Evolutionary conservation across 108 stramenopile genomes (phyloP).

Genomic region (Aurantiochytrium sp.): DNA sequence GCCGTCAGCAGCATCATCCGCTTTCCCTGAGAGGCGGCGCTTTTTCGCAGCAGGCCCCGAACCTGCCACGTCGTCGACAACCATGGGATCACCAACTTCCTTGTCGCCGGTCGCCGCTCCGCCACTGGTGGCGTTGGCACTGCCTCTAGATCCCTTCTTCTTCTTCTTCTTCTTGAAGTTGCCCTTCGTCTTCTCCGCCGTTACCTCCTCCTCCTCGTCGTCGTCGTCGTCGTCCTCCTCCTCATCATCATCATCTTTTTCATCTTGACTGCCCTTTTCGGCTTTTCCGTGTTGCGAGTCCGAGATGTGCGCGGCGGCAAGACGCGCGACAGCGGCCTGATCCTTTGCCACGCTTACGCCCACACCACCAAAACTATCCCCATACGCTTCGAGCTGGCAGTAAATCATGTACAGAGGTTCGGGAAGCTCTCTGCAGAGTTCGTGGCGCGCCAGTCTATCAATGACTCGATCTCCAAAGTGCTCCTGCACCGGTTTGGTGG

Average conservation of each 20-base stretch:
- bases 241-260: background rate
- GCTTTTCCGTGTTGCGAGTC: too few species aligned
- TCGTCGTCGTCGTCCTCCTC: background rate
- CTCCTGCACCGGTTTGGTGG: background rate
- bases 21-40: too few species aligned
- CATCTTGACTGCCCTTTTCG: too few species aligned
- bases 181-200: background rate
- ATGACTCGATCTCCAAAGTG: background rate
- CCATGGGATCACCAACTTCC: too few species aligned
- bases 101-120: too few species aligned
- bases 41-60: too few species aligned
- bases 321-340: background rate
- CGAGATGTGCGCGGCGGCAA: too few species aligned
- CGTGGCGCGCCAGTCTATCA: background rate
- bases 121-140: too few species aligned
- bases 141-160: background rate
- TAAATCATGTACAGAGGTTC: background rate
- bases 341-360: background rate
- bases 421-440: background rate
- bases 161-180: background rate
- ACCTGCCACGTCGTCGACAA: too few species aligned
- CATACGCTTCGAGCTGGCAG: conserved; percentile 16
- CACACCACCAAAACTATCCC: background rate
- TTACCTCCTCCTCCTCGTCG: background rate
- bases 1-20: too few species aligned